Base-by-base conservation (phyloP, 2,329 filamentous ascomycete genomes). In the Fusarium tupiense region DNA sequence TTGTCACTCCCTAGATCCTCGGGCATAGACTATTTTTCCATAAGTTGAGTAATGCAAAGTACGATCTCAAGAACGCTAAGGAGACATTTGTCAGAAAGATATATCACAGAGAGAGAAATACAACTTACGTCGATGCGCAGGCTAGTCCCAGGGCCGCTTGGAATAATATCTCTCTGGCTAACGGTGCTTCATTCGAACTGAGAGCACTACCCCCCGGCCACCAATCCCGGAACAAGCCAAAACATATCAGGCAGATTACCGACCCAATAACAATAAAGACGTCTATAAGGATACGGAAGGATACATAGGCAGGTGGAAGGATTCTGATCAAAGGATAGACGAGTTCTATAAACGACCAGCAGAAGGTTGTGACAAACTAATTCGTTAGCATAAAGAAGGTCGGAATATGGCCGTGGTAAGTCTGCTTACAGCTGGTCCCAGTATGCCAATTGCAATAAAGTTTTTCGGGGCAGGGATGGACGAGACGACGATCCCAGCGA, bases 381-480 rank as follows among this genome's bases (percentile, higher is more conserved):
- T 3, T 53, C 4, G n/a, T 53, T 20, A 53, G 13, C 14, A 5
- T 3, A 24, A 20, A 3, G 2, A 20, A 20, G 12, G 26, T 6
- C 31, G 20, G 6, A 16, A 16, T 8, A 9, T 35, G 4, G 31
- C 2, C 11, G 14, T 14, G 0, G 13, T 5, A 10, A 19, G 29
- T 19, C 4, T 4, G 7, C 49, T 53, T 26, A 53, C 49, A 37
- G 49, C 49, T 37, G 49, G 49, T 26, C 49, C 49, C 6, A 53
- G 17, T 26, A 53, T 53, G 12, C 49, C 49, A 20, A 53, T 53
- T 26, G 49, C 49, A 20, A 53, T 53, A 12, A 53, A 53, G 49
- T 53, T 53, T 2, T 8, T 53, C 9, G 49, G 49, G 13, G 49
- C 49, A 24, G 49, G 49, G 13, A 53, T 53, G 6, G 49, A 53